Evolutionary conservation across 2,329 filamentous ascomycete genomes (phyloP).

Genomic region (Cladophialophora bantiana): DNA sequence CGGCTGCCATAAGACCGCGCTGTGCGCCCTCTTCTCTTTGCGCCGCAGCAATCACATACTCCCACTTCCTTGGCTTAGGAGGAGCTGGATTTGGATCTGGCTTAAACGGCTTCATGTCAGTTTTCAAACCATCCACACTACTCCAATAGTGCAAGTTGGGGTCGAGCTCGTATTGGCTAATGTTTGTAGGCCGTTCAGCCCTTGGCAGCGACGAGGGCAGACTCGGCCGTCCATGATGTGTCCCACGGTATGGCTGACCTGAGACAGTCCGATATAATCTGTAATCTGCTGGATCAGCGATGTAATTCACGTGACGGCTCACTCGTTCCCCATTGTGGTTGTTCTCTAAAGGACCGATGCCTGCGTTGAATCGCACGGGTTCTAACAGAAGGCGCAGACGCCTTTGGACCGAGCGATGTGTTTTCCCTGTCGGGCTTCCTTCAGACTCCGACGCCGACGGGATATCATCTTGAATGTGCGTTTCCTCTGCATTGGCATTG

Average conservation of each 20-base stretch:
- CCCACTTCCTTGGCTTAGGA: neutral
- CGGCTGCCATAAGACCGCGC: too few relatives aligned
- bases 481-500: neutral
- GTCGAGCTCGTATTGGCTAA: neutral
- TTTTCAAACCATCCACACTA: constrained; percentile 1
- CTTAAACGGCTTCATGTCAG: neutral
- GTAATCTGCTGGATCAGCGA: neutral
- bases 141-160: neutral
- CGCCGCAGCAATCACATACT: neutral
- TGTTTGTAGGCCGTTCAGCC: neutral
- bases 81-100: neutral
- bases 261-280: neutral
- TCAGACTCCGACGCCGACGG: neutral
- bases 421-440: neutral
- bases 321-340: neutral
- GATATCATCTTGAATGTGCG: neutral
- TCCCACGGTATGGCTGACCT: neutral
- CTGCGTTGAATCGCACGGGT: neutral
- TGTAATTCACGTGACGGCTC: neutral
- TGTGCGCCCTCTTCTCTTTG: neutral
- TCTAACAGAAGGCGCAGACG: neutral
- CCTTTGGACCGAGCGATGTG: neutral
- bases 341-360: neutral
- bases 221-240: neutral
- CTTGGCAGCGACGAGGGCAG: neutral